Percentiles rank a stretch among this genome's conserved stretches.
phyloP scores from a whole-genome alignment of 208 protist genomes.

The Phytomonas sp. region DNA sequence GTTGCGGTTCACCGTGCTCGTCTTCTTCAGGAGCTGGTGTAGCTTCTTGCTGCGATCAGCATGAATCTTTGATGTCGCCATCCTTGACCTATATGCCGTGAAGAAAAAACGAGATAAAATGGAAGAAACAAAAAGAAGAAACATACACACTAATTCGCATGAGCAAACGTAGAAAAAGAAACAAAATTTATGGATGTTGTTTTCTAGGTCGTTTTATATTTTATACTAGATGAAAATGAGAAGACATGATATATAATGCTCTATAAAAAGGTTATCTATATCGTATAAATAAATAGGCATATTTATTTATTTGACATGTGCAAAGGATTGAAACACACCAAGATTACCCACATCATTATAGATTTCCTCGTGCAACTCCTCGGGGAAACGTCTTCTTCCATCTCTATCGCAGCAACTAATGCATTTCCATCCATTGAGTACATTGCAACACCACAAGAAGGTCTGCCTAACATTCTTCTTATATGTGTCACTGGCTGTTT shows the following conservation, averaged over 20 bases:
- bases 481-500: constrained; percentile 64
- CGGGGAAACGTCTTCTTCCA: constrained; percentile 31
- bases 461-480: constrained; percentile 70
- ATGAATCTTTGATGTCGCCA: constrained; percentile 68
- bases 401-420: constrained; percentile 38
- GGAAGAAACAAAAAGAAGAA: background rate
- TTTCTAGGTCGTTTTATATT: background rate
- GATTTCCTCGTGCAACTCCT: constrained; percentile 38
- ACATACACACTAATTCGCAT: background rate
- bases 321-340: background rate
- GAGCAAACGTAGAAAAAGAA: background rate
- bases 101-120: constrained; percentile 22
- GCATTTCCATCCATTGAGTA: constrained; percentile 43
- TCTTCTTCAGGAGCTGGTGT: constrained; percentile 81
- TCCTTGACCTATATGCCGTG: constrained; percentile 15
- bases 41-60: constrained; percentile 88
- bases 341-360: background rate
- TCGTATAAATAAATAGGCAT: background rate
- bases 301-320: background rate
- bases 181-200: constrained; percentile 1
- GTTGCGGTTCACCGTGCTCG: constrained; percentile 73
- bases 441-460: constrained; percentile 79
- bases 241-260: constrained; percentile 1
- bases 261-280: constrained; percentile 3
- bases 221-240: constrained; percentile 1